phyloP scores from a whole-genome alignment of 2,329 filamentous ascomycete genomes.

The Claviceps sp. region DNA sequence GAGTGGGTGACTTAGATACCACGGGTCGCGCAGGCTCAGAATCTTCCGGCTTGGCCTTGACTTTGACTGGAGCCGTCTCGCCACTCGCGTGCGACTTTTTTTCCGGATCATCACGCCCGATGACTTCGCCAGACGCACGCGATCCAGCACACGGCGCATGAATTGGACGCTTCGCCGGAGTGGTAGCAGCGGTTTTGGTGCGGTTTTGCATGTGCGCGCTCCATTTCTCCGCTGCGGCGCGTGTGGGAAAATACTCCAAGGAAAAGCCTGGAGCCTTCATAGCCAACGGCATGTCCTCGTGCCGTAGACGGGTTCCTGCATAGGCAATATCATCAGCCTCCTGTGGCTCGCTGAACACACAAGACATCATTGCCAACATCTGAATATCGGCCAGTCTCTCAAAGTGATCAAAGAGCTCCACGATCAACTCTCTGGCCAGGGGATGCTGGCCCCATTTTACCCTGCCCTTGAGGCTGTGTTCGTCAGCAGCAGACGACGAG shows the following conservation, averaged over 20 bases:
- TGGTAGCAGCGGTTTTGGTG: constrained; percentile 40
- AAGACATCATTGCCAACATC: constrained; percentile 60
- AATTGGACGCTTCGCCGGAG: constrained; percentile 42
- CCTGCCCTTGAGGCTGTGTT: constrained; percentile 34
- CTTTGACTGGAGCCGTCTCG: constrained; percentile 44
- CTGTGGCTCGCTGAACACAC: constrained; percentile 51
- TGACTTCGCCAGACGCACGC: constrained; percentile 40
- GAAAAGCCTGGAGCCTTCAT: constrained; percentile 55
- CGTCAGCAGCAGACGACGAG: constrained; percentile 5
- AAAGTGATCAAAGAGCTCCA: constrained; percentile 49
- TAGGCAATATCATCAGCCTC: constrained; percentile 43
- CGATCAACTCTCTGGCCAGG: constrained; percentile 46
- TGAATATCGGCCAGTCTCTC: constrained; percentile 50
- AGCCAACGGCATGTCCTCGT: constrained; percentile 48
- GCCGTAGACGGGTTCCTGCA: constrained; percentile 39
- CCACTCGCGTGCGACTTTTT: constrained; percentile 48
- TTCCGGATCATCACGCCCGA: constrained; percentile 39
- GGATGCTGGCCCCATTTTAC: constrained; percentile 58
- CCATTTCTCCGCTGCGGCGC: constrained; percentile 45
- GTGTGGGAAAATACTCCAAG: constrained; percentile 50
- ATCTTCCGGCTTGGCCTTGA: constrained; percentile 31
- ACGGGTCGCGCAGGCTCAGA: constrained; percentile 35
- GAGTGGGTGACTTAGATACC: constrained; percentile 46
- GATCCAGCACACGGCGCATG: constrained; percentile 41
- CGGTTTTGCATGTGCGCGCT: constrained; percentile 36